These are phyloP conservation scores for Russula olivacea DNA, from an alignment of 768 basidiomycete species.

Conservation along the genomic window DNA sequence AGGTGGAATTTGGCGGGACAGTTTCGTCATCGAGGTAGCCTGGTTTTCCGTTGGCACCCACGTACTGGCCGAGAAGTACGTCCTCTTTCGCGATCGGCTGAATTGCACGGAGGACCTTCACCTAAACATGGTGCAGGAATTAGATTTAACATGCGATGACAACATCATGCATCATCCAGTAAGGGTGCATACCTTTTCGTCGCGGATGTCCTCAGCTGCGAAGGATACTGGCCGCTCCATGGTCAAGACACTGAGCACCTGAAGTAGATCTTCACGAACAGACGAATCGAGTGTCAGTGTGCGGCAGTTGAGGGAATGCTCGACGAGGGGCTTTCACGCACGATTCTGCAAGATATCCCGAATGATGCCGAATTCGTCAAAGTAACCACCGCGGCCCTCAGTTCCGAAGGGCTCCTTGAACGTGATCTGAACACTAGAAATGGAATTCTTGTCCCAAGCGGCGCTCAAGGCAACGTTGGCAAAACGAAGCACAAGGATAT, in stretches of 20 bases:
- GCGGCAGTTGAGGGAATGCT: not conserved
- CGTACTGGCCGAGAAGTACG: slow-evolving; percentile 92
- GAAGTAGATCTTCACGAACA: slow-evolving; percentile 66
- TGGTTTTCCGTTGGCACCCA: slow-evolving; percentile 83
- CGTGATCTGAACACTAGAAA: slow-evolving; percentile 96
- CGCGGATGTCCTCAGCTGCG: slow-evolving; percentile 93
- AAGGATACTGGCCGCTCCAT: slow-evolving; percentile 99
- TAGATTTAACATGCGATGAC: slow-evolving; percentile 10
- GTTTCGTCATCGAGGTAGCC: slow-evolving; percentile 98
- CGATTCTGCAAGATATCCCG: slow-evolving; percentile 97
- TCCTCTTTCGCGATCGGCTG: slow-evolving; percentile 72
- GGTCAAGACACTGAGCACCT: slow-evolving; percentile 89
- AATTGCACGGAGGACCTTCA: slow-evolving; percentile 92
- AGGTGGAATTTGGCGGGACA: slow-evolving; percentile 85
- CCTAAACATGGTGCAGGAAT: slow-evolving; percentile 43
- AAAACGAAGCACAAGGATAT: slow-evolving; percentile 90
- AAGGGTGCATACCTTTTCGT: slow-evolving; percentile 74
- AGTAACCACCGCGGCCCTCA: slow-evolving; percentile 99
- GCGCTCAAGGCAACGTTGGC: slow-evolving; percentile 88
- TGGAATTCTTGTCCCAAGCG: slow-evolving; percentile 92
- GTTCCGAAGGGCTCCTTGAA: slow-evolving; percentile 99
- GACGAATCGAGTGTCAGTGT: not conserved
- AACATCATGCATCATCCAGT: not conserved
- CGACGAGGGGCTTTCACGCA: slow-evolving; percentile 40
- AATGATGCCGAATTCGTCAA: slow-evolving; percentile 99